Conservation (phyloP, 1,284 basidiomycete species). For the Pulchroboletus neoregius region DNA sequence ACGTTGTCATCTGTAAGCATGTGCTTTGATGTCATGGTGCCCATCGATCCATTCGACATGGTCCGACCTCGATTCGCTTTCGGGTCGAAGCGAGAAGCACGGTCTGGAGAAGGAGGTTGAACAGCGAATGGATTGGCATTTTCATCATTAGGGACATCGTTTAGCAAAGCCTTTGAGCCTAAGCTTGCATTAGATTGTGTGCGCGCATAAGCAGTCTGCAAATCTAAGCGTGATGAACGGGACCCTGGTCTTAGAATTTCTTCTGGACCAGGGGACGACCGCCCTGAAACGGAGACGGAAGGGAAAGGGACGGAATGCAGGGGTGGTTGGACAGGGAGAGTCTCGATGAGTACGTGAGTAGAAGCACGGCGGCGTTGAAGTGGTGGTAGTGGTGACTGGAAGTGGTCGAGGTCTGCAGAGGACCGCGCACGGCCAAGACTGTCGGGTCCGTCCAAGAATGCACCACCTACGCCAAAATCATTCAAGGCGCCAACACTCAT, state of each 20-base stretch:
- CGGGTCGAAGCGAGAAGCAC: conserved; percentile 40
- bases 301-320: conserved; percentile 63
- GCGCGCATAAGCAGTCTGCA: conserved; percentile 36
- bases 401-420: conserved; percentile 51
- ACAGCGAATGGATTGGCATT: conserved; percentile 26
- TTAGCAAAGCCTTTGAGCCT: conserved; percentile 42
- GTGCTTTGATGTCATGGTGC: conserved; percentile 32
- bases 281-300: conserved; percentile 43
- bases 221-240: conserved; percentile 32
- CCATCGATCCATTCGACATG: conserved; percentile 40
- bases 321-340: conserved; percentile 40
- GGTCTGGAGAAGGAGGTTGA: conserved; percentile 33
- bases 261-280: conserved; percentile 44
- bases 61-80: conserved; percentile 37
- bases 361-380: conserved; percentile 46
- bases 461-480: conserved; percentile 45
- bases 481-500: conserved; percentile 63
- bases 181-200: conserved; percentile 48
- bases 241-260: conserved; percentile 33
- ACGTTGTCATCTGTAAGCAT: conserved; percentile 49
- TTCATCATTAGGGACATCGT: conserved; percentile 29
- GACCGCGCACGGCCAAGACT: conserved; percentile 35
- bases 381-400: conserved; percentile 37
- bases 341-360: conserved; percentile 48
- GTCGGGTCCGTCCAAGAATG: conserved; percentile 38